Percentiles rank a stretch among this genome's conserved stretches.
Evolutionary conservation across 1,284 basidiomycete species (phyloP).

Genomic region (Apiotrichum domesticum): DNA sequence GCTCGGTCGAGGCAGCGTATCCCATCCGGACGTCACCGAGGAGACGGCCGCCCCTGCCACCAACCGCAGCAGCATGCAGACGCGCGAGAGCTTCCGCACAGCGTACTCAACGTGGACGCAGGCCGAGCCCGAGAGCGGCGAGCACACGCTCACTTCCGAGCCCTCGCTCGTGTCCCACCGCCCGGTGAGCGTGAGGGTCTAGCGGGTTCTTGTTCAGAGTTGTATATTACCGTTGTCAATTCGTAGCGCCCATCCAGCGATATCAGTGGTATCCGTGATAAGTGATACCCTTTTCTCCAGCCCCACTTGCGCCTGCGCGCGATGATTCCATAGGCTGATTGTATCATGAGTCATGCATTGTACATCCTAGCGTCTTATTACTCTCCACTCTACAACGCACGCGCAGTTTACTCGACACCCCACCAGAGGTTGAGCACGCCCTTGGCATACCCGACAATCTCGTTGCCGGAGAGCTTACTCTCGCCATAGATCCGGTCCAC

Average conservation of each 20-base stretch:
- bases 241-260: no score
- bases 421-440: constrained; percentile 77
- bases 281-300: no score
- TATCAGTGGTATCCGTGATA: no score
- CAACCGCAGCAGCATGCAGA: constrained; percentile 8
- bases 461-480: constrained; percentile 80
- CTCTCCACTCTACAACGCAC: no score
- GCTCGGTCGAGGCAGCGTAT: background rate
- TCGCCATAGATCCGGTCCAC: constrained; percentile 88
- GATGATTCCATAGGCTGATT: background rate
- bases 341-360: constrained; percentile 14
- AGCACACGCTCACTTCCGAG: constrained; percentile 1
- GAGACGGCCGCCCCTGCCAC: background rate
- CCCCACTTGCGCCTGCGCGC: background rate
- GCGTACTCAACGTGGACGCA: constrained; percentile 4
- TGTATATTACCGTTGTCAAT: no score
- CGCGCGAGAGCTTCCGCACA: constrained; percentile 15
- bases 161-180: constrained; percentile 4
- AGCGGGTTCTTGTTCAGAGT: background rate
- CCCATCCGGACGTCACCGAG: background rate
- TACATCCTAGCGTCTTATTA: background rate
- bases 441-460: constrained; percentile 80
- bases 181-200: constrained; percentile 11
- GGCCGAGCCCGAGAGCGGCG: constrained; percentile 4
- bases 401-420: constrained; percentile 47